Base-by-base conservation (phyloP, 2,329 filamentous ascomycete species). In the Aspergillus vadensis region DNA sequence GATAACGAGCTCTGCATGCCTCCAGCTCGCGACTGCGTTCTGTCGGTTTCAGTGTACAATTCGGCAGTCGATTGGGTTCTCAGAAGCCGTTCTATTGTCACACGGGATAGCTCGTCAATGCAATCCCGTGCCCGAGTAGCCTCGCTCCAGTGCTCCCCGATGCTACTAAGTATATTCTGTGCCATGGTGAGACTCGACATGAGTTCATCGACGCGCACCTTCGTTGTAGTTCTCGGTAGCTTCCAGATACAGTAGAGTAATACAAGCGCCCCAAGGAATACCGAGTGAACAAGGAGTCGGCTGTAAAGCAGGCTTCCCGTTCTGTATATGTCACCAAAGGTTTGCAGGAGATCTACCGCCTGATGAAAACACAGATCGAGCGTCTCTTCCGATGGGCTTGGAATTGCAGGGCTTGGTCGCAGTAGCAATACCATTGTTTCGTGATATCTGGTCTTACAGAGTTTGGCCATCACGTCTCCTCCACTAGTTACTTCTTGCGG, bases 351-450 rank as follows among this genome's bases (percentile, higher is more conserved):
- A 17, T 77, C 71, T 2, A 76, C 67, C 0, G 82, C 78, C 39
- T 80, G 81, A 1, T 72, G 66, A 41, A 81, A 79, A 38, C 83
- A 85, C 14, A 73, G 68, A 0, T 68, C 60, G 1, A 84, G 66
- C 0, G 76, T 67, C 2, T 77, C 74, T 2, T 73, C 69, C 0
- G 80, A 73, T 0, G 83, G 83, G 1, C 77, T 78, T 0, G 81
- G 81, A 23, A 85, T 82, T 0, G 78, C 81, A 0, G 83, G 83
- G 38, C 81, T 85, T 0, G 83, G 83, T 2, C 82, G 76, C 4
- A 85, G 64, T 0, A 85, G 66, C 0, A 85, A 70, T 72, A 85
- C 81, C 53, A 79, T 77, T 4, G 83, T 68, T 12, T 79, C 76
- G 48, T 85, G 79, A 27, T 82, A 83, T 30, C 79, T 79, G 2